These are phyloP conservation scores for Pichia sp. DNA, from an alignment of 1,139 yeast species.

Conservation along the genomic window DNA sequence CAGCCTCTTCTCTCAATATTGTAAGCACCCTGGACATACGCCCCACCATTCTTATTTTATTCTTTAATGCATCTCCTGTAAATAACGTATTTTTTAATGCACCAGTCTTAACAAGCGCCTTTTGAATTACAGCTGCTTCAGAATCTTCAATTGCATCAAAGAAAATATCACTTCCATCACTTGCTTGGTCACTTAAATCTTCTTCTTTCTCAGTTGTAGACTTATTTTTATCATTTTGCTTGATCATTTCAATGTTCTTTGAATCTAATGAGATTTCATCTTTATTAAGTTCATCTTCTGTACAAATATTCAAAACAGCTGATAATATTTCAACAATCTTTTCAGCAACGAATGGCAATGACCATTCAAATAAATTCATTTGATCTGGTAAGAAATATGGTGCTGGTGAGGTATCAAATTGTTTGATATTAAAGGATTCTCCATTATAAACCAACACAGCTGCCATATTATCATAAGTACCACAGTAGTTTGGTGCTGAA, in stretches of 20 bases:
- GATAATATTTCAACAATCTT: slow-evolving; percentile 92
- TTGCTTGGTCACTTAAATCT: not conserved
- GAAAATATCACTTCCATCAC: not conserved
- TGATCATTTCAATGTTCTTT: slow-evolving; percentile 1
- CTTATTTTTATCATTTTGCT: slow-evolving; percentile 1
- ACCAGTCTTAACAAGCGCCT: not conserved
- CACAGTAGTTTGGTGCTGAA: slow-evolving; percentile 96
- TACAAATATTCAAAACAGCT: slow-evolving; percentile 84
- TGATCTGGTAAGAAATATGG: slow-evolving; percentile 97
- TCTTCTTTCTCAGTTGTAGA: too few species aligned
- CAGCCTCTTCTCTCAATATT: slow-evolving; percentile 82
- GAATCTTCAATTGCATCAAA: slow-evolving; percentile 10
- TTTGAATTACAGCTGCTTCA: not conserved
- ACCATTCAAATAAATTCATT: slow-evolving; percentile 98
- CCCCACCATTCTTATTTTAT: slow-evolving; percentile 89
- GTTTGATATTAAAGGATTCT: slow-evolving; percentile 90
- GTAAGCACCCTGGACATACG: slow-evolving; percentile 90
- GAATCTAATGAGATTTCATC: slow-evolving; percentile 2
- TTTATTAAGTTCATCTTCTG: slow-evolving; percentile 72
- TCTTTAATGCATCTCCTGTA: slow-evolving; percentile 57
- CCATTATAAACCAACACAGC: slow-evolving; percentile 87
- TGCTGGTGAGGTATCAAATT: slow-evolving; percentile 73
- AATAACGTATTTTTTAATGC: slow-evolving; percentile 22
- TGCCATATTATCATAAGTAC: slow-evolving; percentile 81
- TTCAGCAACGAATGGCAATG: slow-evolving; percentile 94